phyloP scores from a whole-genome alignment of 331 rosid species.

The Malus hybrid region DNA sequence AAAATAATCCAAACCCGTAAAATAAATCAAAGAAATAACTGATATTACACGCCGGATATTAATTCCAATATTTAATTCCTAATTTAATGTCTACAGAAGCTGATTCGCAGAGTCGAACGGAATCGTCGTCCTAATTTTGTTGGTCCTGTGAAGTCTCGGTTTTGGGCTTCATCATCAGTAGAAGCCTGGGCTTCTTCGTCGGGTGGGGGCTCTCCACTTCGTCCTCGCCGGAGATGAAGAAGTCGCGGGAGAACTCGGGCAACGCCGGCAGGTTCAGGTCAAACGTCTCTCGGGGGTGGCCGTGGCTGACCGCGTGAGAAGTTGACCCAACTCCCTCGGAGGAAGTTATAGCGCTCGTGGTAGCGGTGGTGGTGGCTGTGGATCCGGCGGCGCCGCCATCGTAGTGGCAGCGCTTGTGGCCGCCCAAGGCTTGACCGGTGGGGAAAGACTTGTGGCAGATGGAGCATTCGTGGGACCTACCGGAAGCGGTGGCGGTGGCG shows the following conservation, averaged over 20 bases:
- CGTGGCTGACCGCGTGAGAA: constrained; percentile 32
- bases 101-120: not conserved
- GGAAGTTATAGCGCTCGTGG: constrained; percentile 41
- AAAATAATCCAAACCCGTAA: not conserved
- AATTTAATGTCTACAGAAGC: not conserved
- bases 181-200: constrained; percentile 59
- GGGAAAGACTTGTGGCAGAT: constrained; percentile 88
- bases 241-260: constrained; percentile 42
- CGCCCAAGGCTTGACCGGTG: constrained; percentile 93
- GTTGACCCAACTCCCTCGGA: constrained; percentile 72
- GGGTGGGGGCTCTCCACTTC: constrained; percentile 90
- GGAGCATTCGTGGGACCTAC: constrained; percentile 65
- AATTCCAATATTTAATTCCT: not conserved
- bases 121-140: constrained; percentile 2
- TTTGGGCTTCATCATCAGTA: constrained; percentile 30
- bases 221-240: constrained; percentile 45
- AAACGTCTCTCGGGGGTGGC: constrained; percentile 43
- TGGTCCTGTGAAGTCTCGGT: constrained; percentile 23
- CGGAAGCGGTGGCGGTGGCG: constrained; percentile 31
- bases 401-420: constrained; percentile 99
- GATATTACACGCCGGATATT: not conserved
- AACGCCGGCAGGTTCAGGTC: constrained; percentile 85
- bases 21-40: not conserved
- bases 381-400: constrained; percentile 41
- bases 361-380: not conserved